Evolutionary conservation across 2,329 filamentous ascomycete genomes (phyloP), one percentile per base, ranked within the genome.

Genomic region (Epichloe sp.): DNA sequence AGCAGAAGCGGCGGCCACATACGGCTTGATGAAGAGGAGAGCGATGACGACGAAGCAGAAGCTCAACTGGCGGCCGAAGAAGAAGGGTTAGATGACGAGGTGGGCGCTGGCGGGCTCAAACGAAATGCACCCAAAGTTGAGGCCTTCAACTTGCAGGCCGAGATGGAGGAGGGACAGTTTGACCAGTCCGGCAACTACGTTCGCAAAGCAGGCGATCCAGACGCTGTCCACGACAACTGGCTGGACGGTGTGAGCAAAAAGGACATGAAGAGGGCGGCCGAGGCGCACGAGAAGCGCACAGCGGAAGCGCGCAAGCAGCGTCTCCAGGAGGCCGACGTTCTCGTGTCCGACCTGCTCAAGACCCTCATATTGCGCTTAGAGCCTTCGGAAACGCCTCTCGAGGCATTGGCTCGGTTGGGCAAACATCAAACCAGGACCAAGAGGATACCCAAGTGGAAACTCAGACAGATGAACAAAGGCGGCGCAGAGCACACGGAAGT

Each of bases 171-270:
- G 59, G 93, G 93, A 1, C 78, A 82, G 11, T 98, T 96, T 61
- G 93, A 98, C 64, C 86, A 93, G 59, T 73, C 83, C 1, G 91
- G 91, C 10, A 98, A 97, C 66, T 98, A 83, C 64, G 81, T 98
- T 44, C 82, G 93, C 52, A 94, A 94, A 66, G 90, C 90, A 0
- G 79, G 72, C 8, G 93, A 98, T 60, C 88, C 88, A 0, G 89
- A 97, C 59, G 88, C 90, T 0, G 80, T 86, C 23, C 89, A 98
- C 65, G 93, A 98, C 69, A 79, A 78, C 35, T 98, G 93, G 93
- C 71, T 98, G 19, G 86, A 95, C 44, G 93, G 93, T 0, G 72
- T 96, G 19, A 93, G 85, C 58, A 96, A 95, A 95, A 95, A 91
- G 66, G 89, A 96, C 53, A 95, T 97, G 76, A 86, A 82, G 63